phyloP scores from a whole-genome alignment of 345 rosid species.

The Physaria fendleri region DNA sequence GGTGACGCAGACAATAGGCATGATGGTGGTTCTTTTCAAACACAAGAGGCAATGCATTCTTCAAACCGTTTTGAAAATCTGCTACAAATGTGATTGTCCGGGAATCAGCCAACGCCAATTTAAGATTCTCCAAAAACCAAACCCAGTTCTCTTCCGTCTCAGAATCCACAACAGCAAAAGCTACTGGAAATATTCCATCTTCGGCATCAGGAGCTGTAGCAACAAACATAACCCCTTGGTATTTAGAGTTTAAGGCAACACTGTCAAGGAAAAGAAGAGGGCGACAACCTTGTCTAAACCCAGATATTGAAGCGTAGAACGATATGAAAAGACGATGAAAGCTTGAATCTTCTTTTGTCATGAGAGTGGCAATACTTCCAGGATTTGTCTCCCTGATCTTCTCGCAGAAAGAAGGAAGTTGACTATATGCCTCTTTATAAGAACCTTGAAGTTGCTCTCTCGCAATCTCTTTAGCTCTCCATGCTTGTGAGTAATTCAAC shows the following conservation, averaged over 20 bases:
- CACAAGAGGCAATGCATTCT: conserved; percentile 52
- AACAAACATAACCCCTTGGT: conserved; percentile 65
- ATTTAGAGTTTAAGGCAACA: conserved; percentile 58
- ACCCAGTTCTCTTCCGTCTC: conserved; percentile 81
- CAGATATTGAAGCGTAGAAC: conserved; percentile 69
- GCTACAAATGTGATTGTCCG: conserved; percentile 71
- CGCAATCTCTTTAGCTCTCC: conserved; percentile 90
- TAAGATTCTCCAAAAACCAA: conserved; percentile 75
- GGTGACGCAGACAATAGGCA: conserved; percentile 68
- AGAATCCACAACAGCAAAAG: conserved; percentile 70
- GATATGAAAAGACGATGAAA: conserved; percentile 82
- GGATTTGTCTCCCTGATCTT: conserved; percentile 90
- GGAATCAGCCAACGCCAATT: conserved; percentile 42
- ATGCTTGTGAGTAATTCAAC: conserved; percentile 81
- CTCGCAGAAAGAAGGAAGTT: conserved; percentile 72
- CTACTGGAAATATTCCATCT: conserved; percentile 75
- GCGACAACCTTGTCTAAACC: conserved; percentile 85
- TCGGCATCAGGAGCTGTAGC: conserved; percentile 74
- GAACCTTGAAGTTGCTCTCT: conserved; percentile 95
- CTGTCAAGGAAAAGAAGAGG: conserved; percentile 83
- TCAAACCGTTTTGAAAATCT: conserved; percentile 65
- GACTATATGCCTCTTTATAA: conserved; percentile 72
- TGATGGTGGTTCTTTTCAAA: conserved; percentile 53
- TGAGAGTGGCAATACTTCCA: conserved; percentile 66
- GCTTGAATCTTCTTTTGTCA: conserved; percentile 78